phyloP scores from a whole-genome alignment of 2,329 filamentous ascomycete species.

The Xylaria sp. region DNA sequence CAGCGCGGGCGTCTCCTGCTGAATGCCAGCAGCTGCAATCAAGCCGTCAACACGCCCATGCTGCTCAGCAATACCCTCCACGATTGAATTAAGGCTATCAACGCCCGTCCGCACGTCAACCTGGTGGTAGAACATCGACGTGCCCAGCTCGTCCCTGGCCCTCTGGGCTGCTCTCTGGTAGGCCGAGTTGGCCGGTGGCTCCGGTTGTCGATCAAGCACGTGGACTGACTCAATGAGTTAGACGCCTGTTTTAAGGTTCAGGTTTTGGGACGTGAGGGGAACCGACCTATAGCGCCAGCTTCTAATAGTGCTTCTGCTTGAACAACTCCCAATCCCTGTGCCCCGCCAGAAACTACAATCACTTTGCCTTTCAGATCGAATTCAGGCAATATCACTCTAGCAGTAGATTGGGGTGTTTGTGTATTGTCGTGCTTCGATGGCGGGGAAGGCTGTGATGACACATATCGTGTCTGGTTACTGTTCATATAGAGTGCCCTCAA shows the following conservation, averaged over 20 bases:
- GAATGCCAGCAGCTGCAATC: constrained; percentile 72
- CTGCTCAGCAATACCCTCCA: constrained; percentile 70
- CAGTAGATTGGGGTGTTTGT: not conserved
- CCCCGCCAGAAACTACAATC: constrained; percentile 77
- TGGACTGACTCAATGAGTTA: constrained; percentile 55
- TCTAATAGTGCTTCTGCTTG: constrained; percentile 81
- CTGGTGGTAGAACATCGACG: constrained; percentile 73
- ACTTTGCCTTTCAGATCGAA: constrained; percentile 78
- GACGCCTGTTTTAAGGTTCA: not conserved
- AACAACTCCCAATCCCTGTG: constrained; percentile 76
- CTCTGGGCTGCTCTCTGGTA: constrained; percentile 70
- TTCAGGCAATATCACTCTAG: constrained; percentile 60
- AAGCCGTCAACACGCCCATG: constrained; percentile 80
- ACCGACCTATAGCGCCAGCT: constrained; percentile 70
- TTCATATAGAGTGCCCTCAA: constrained; percentile 11
- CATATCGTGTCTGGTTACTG: constrained; percentile 7
- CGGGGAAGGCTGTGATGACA: constrained; percentile 6
- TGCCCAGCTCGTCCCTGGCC: constrained; percentile 68
- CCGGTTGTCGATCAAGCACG: constrained; percentile 66
- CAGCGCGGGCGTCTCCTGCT: constrained; percentile 82
- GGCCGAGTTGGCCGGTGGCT: constrained; percentile 57
- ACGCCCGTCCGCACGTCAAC: constrained; percentile 78
- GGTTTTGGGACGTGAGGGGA: not conserved
- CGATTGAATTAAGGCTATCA: constrained; percentile 66
- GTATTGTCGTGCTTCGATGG: not conserved